Base-by-base conservation (phyloP, 2,329 filamentous ascomycete species). In the Zopfia rhizophila region DNA sequence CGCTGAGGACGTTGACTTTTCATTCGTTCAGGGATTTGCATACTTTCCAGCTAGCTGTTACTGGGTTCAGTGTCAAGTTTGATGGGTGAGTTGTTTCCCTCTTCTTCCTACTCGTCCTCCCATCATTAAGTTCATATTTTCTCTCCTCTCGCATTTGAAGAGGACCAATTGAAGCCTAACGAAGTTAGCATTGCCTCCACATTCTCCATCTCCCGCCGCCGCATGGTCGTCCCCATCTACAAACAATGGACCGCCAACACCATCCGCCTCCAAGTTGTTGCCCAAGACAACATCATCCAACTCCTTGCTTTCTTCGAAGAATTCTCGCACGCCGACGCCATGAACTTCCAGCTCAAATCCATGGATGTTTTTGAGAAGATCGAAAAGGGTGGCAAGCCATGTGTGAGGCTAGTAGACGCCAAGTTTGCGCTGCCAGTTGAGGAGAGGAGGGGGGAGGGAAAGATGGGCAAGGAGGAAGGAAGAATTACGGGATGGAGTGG, bases 241-340 rank as follows among this genome's bases (percentile, higher is more conserved):
- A 96, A 96, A 75, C 94, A 94, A 70, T 95, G 90, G 90, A 91
- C 95, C 65, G 89, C 91, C 2, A 84, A 81, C n/a, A 82, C 81
- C 25, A 90, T 90, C 7, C 85, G 92, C 24, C 78, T 96, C 6
- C 91, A 96, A 67, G 79, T 96, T 25, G 84, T 96, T 24, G 80
- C 85, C 55, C 86, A 88, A 55, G 89, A 91, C 52, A 89, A 85
- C 61, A 82, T 88, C 11, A 73, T 89, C 16, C 90, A 96, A 68
- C 76, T 97, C 21, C 75, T 95, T 16, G 91, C 87, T 3, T 97
- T 96, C 74, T 94, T 96, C 68, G 87, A 91, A 55, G 89, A 92
- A 48, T 96, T 96, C 70, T 84, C 83, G 30, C 89, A 96, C 61
- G 91, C 91, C 3, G 86, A 90, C 56, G 90, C 89, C 66, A 91